These are phyloP conservation scores for Metarhizium album DNA, from an alignment of 2,329 filamentous ascomycete species.

Conservation along the genomic window DNA sequence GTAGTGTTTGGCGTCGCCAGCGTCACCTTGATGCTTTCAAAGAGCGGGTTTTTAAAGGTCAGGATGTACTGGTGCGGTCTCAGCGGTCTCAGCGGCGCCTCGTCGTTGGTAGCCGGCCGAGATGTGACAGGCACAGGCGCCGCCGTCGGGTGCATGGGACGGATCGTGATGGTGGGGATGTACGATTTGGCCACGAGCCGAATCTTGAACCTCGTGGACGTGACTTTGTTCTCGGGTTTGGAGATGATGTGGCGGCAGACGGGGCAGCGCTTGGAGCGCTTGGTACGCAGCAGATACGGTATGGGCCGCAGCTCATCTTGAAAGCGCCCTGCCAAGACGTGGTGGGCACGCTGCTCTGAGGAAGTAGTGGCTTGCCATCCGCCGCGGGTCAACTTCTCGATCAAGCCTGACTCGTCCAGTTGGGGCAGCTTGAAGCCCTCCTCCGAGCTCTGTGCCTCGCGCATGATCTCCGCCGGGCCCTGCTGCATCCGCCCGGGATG, in stretches of 20 bases:
- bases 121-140: slow-evolving; percentile 23
- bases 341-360: slow-evolving; percentile 34
- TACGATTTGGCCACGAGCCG: slow-evolving; percentile 79
- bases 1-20: slow-evolving; percentile 75
- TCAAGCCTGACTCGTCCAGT: slow-evolving; percentile 49
- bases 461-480: slow-evolving; percentile 61
- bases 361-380: slow-evolving; percentile 56
- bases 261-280: slow-evolving; percentile 87
- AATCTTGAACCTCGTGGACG: slow-evolving; percentile 84
- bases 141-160: slow-evolving; percentile 40
- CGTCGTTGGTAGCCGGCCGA: slow-evolving; percentile 19
- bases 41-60: slow-evolving; percentile 88
- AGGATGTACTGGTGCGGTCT: slow-evolving; percentile 69
- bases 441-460: slow-evolving; percentile 58
- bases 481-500: slow-evolving; percentile 54
- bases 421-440: slow-evolving; percentile 62
- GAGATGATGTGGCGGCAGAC: slow-evolving; percentile 90
- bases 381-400: slow-evolving; percentile 45
- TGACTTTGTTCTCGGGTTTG: slow-evolving; percentile 85
- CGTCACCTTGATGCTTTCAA: slow-evolving; percentile 78
- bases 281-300: slow-evolving; percentile 75
- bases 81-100: slow-evolving; percentile 40
- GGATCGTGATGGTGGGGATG: slow-evolving; percentile 72
- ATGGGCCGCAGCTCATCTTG: slow-evolving; percentile 68
- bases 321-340: slow-evolving; percentile 50